Evolutionary conservation across 2,329 filamentous ascomycete genomes (phyloP), one percentile per base, ranked within the genome.

Genomic region (Colletotrichum sp.): DNA sequence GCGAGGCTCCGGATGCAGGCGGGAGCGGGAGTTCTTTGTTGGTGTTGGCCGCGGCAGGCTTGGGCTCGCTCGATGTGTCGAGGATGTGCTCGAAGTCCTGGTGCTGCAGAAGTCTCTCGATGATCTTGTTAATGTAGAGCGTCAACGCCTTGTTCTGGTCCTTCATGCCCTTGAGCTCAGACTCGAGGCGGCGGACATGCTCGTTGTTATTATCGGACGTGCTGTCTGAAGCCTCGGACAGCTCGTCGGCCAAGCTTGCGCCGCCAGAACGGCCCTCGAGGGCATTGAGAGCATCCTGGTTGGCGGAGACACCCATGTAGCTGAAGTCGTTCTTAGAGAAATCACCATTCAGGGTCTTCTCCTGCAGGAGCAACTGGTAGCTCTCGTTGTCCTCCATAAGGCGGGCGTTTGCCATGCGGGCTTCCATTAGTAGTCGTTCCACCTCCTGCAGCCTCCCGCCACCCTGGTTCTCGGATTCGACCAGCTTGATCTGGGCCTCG

Each of bases 371-470:
- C 49, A 99, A 91, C 85, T 99, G 96, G 86, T 98, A 99, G 86
- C 96, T 98, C 86, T 99, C 97, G 82, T 99, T 99, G 85, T 99
- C 97, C 86, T 99, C 97, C 95, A 98, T 97, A 78, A 99, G 89
- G 62, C 96, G 92, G 73, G 97, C 97, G 83, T 99, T 99, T 79
- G 96, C 94, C 94, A 99, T 97, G 81, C 96, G 95, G 52, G 95
- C 94, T 82, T 99, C 96, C 86, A 98, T 93, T 69, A 99, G 91
- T 78, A 95, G 92, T 80, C 94, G 94, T 86, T 99, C 96, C n/a
- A 99, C 91, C 84, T 98, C 95, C 79, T 95, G 94, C 82, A 98
- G 88, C 32, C 95, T 93, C 62, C 95, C 96, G 69, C 96, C 96
- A 69, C 96, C 96, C 85, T 95, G 93, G 84, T 98, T 98, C 86